phyloP scores from a whole-genome alignment of 371 early-diverging fungal species.

The Nematocida ausubeli region DNA sequence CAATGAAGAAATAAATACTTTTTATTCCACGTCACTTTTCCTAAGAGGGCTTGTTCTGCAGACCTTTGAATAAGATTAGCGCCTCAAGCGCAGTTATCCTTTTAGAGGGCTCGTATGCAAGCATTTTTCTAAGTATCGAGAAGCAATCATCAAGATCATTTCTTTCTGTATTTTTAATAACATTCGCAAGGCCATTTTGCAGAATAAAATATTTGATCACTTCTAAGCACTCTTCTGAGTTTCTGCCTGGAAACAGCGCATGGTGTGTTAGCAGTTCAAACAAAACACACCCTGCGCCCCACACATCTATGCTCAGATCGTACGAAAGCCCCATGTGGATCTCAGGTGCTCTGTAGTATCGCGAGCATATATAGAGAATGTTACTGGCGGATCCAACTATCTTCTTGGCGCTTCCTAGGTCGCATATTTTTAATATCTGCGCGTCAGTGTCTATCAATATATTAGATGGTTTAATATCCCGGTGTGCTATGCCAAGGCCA shows the following conservation, averaged over 20 bases:
- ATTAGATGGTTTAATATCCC: slow-evolving; percentile 90
- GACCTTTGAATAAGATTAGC: slow-evolving; percentile 64
- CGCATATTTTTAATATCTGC: slow-evolving; percentile 85
- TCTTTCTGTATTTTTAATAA: slow-evolving; percentile 2
- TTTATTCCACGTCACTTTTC: too few species aligned
- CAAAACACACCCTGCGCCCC: slow-evolving; percentile 95
- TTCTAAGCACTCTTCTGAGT: not conserved
- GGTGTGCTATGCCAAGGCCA: slow-evolving; percentile 82
- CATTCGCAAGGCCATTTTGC: not conserved
- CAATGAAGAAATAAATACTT: too few species aligned
- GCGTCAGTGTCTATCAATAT: slow-evolving; percentile 77
- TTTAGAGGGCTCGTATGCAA: slow-evolving; percentile 79
- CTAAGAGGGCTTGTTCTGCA: not conserved
- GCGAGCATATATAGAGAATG: slow-evolving; percentile 91
- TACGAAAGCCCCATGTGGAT: slow-evolving; percentile 84
- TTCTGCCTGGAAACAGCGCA: slow-evolving; percentile 24
- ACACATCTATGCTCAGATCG: slow-evolving; percentile 86
- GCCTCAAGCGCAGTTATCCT: slow-evolving; percentile 80
- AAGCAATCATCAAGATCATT: slow-evolving; percentile 64
- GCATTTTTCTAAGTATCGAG: slow-evolving; percentile 79
- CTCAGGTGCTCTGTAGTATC: slow-evolving; percentile 96
- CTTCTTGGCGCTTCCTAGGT: slow-evolving; percentile 95
- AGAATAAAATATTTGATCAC: not conserved
- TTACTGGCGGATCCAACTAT: slow-evolving; percentile 84
- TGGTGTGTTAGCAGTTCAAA: slow-evolving; percentile 73